These are phyloP conservation scores for Penicillium sp. DNA, from an alignment of 2,329 filamentous ascomycete genomes.

Conservation along the genomic window DNA sequence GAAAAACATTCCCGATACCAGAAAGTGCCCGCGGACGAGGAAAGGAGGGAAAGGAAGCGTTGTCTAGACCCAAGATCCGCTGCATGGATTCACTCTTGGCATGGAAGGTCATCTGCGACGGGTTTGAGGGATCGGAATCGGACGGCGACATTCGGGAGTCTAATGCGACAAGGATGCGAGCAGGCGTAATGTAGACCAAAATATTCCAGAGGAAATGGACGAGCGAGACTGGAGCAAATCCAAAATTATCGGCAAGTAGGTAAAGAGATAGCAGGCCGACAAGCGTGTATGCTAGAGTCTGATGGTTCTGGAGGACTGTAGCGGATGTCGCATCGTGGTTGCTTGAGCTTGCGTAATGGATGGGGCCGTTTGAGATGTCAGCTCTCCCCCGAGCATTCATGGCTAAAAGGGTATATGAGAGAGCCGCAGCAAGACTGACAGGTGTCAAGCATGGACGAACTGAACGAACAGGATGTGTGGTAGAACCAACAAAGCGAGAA, in stretches of 20 bases:
- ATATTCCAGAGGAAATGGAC: slow-evolving; percentile 43
- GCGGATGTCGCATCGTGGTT: slow-evolving; percentile 40
- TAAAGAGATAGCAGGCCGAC: slow-evolving; percentile 34
- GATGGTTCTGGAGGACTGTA: slow-evolving; percentile 32
- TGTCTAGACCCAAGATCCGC: slow-evolving; percentile 65
- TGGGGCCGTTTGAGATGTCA: slow-evolving; percentile 34
- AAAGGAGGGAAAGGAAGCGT: slow-evolving; percentile 63
- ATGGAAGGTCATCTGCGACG: slow-evolving; percentile 34
- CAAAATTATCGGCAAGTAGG: slow-evolving; percentile 35
- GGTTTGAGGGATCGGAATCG: slow-evolving; percentile 48
- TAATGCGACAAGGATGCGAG: slow-evolving; percentile 49
- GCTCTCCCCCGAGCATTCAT: slow-evolving; percentile 42
- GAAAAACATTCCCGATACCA: slow-evolving; percentile 53
- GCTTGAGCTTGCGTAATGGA: slow-evolving; percentile 26
- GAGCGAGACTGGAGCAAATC: slow-evolving; percentile 34
- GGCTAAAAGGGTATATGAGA: slow-evolving; percentile 27
- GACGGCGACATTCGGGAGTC: slow-evolving; percentile 54
- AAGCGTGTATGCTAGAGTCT: slow-evolving; percentile 34
- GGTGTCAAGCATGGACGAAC: slow-evolving; percentile 19
- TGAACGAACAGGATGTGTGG: background rate
- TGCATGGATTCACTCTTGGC: slow-evolving; percentile 69
- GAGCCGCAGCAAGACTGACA: slow-evolving; percentile 26
- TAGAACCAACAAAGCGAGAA: background rate
- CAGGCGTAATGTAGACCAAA: slow-evolving; percentile 44
- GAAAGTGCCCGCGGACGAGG: slow-evolving; percentile 61